These are phyloP conservation scores for Linnemannia schmuckeri DNA, from an alignment of 192 early-diverging fungal species.

Conservation along the genomic window DNA sequence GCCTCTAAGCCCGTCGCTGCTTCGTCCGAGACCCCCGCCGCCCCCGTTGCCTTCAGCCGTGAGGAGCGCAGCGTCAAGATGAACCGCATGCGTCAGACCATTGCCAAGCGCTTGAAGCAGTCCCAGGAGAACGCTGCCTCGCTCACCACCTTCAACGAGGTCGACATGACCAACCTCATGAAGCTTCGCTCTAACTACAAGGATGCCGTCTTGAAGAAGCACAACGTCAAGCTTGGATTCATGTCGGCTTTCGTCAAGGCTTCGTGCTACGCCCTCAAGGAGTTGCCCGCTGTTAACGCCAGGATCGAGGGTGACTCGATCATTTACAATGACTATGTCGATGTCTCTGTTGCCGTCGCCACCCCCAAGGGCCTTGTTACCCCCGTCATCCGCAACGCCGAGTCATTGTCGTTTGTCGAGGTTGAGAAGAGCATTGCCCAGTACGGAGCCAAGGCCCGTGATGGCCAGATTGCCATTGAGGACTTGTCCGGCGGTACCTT, in stretches of 20 bases:
- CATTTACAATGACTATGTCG: conserved; percentile 95
- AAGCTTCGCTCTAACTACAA: conserved; percentile 94
- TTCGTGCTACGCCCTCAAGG: conserved; percentile 84
- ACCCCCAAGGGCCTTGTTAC: conserved; percentile 99
- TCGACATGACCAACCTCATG: conserved; percentile 98
- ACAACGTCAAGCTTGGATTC: conserved; percentile 97
- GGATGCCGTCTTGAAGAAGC: conserved; percentile 93
- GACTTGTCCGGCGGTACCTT: conserved; percentile 99
- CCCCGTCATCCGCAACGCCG: conserved; percentile 94
- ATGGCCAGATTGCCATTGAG: conserved; percentile 97
- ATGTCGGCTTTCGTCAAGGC: conserved; percentile 99
- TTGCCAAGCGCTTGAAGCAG: conserved; percentile 95
- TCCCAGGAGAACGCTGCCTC: conserved; percentile 97
- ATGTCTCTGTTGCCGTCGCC: conserved; percentile 96
- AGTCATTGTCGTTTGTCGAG: conserved; percentile 87
- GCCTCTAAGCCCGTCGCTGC: conserved; percentile 43
- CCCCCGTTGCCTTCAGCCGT: conserved; percentile 60
- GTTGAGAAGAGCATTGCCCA: conserved; percentile 93
- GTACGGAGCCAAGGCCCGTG: conserved; percentile 89
- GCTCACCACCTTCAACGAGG: conserved; percentile 99
- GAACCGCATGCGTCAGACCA: conserved; percentile 97
- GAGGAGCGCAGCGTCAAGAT: conserved; percentile 84
- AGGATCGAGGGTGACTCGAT: conserved; percentile 93
- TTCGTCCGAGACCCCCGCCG: conserved; percentile 52
- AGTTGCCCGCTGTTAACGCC: conserved; percentile 95